These are phyloP conservation scores for Solanum virginianum DNA, from an alignment of 257 asterid species.

Conservation along the genomic window DNA sequence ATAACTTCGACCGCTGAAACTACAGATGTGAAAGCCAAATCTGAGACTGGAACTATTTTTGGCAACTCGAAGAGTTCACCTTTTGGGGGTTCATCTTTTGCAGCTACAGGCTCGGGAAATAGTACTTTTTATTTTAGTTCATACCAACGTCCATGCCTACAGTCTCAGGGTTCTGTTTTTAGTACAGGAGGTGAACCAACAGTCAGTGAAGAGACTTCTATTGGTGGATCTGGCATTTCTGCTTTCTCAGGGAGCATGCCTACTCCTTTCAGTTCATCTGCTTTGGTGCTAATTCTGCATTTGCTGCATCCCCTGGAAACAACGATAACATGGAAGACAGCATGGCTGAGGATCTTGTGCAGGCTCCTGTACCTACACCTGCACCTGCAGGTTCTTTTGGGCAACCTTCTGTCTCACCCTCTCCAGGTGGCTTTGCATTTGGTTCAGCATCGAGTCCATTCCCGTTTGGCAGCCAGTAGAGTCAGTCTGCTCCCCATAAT, in stretches of 20 bases:
- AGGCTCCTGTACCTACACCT: constrained; percentile 29
- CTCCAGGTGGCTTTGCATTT: constrained; percentile 38
- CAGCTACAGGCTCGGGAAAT: constrained; percentile 23
- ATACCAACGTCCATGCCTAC: neutral
- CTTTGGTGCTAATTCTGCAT: neutral
- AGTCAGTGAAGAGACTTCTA: constrained; percentile 6
- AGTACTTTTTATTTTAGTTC: constrained; percentile 20
- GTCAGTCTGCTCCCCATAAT: constrained; percentile 34
- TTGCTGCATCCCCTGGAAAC: constrained; percentile 31
- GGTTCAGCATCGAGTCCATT: constrained; percentile 41
- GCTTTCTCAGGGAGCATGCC: too few relatives aligned
- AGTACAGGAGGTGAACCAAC: constrained; percentile 20
- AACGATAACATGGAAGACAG: constrained; percentile 70
- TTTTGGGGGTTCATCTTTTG: constrained; percentile 19
- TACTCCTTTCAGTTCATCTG: too few relatives aligned
- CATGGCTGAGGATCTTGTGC: constrained; percentile 93
- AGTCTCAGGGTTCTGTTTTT: constrained; percentile 25
- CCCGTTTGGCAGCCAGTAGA: constrained; percentile 52
- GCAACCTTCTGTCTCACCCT: constrained; percentile 32
- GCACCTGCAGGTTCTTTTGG: constrained; percentile 34
- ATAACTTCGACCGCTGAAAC: constrained; percentile 11
- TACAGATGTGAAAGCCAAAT: constrained; percentile 13
- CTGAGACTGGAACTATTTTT: too few relatives aligned
- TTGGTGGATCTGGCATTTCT: constrained; percentile 10
- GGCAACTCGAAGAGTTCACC: too few relatives aligned